Conservation (phyloP, 495 filamentous ascomycete genomes). For the Penicillium atrosanguineum region DNA sequence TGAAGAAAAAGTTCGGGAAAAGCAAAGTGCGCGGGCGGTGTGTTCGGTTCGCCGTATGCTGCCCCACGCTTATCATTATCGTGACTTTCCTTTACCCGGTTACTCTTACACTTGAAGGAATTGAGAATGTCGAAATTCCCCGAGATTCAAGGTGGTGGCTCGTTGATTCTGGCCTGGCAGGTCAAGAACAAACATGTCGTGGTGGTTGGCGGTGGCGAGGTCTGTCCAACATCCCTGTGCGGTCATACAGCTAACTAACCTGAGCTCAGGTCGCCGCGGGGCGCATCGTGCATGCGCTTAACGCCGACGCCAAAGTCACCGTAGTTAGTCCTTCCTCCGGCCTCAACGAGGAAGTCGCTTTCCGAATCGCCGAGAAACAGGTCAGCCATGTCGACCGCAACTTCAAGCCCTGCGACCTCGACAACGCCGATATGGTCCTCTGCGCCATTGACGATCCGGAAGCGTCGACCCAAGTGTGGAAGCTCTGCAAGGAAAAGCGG, state of each 20-base stretch:
- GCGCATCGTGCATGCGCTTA: constrained; percentile 86
- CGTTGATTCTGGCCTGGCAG: constrained; percentile 93
- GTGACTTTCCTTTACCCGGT: neutral
- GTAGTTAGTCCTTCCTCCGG: constrained; percentile 77
- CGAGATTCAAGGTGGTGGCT: constrained; percentile 81
- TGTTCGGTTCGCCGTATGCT: constrained; percentile 18
- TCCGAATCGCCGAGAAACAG: constrained; percentile 69
- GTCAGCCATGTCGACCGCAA: constrained; percentile 75
- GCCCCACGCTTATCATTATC: constrained; percentile 13
- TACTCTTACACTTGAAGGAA: neutral
- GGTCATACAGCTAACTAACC: neutral
- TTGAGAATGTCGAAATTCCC: constrained; percentile 61
- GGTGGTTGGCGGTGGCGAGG: constrained; percentile 92
- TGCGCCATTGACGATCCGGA: constrained; percentile 90
- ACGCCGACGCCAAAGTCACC: constrained; percentile 88
- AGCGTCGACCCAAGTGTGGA: constrained; percentile 84
- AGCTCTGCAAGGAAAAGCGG: constrained; percentile 77
- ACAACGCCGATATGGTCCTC: constrained; percentile 79
- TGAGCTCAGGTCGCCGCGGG: constrained; percentile 80
- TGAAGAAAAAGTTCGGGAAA: constrained; percentile 17
- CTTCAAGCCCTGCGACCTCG: constrained; percentile 79
- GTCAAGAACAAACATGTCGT: constrained; percentile 77
- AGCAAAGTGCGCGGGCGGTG: constrained; percentile 13
- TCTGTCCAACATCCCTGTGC: constrained; percentile 31
- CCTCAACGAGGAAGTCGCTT: constrained; percentile 82